Percentiles rank a stretch among this genome's conserved stretches.
These are phyloP conservation scores for Trichoderma koningiopsis DNA, from an alignment of 2,329 filamentous ascomycete species.

Conservation along the genomic window DNA sequence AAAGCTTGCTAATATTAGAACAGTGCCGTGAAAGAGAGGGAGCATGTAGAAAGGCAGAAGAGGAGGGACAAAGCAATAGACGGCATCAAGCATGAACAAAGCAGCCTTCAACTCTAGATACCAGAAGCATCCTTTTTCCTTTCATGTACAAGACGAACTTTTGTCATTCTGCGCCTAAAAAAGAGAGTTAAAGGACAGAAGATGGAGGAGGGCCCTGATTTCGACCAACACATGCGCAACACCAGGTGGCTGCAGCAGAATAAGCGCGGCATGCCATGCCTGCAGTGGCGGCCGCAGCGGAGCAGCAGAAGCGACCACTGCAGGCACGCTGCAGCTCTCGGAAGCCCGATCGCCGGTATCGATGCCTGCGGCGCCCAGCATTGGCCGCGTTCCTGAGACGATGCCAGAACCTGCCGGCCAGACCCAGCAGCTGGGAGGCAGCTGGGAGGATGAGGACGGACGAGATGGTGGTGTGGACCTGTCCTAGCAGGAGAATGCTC, in stretches of 20 bases:
- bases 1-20: neutral
- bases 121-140: neutral
- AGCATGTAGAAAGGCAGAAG: neutral
- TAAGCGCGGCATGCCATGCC: constrained; percentile 18
- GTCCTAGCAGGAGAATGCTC: too few species aligned
- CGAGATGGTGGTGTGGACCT: neutral
- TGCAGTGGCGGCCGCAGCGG: constrained; percentile 10
- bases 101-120: neutral
- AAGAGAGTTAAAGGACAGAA: neutral
- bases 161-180: neutral
- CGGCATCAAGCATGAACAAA: neutral
- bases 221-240: neutral
- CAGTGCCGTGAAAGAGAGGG: neutral
- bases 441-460: neutral
- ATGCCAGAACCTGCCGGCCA: neutral
- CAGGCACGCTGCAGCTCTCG: constrained; percentile 26
- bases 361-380: constrained; percentile 8
- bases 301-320: constrained; percentile 25
- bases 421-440: neutral
- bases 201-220: neutral
- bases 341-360: neutral
- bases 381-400: constrained; percentile 22
- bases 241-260: neutral
- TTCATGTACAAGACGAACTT: neutral
- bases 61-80: neutral